phyloP scores from a whole-genome alignment of 225 moss, liverwort and hornwort species.

The Neckera pumila region DNA sequence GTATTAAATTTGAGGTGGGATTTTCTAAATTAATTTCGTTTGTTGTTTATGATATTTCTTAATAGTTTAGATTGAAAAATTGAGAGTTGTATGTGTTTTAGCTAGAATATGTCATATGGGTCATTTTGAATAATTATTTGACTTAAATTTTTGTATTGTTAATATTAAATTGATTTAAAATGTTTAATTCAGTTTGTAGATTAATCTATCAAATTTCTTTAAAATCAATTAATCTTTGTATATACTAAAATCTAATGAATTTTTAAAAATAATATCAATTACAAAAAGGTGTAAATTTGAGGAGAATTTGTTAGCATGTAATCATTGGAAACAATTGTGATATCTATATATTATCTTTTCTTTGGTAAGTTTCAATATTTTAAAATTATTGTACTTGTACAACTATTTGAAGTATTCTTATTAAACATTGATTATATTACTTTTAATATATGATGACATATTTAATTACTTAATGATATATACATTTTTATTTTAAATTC shows the following conservation, averaged over 20 bases:
- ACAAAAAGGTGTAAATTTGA: not conserved
- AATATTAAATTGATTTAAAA: not conserved
- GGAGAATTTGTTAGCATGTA: accelerated
- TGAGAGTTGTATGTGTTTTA: not conserved
- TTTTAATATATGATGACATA: not conserved
- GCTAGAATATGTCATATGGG: not conserved
- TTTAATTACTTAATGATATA: not conserved
- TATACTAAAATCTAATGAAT: not conserved
- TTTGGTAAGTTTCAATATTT: not conserved
- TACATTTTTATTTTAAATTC: too few relatives aligned
- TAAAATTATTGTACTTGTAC: not conserved
- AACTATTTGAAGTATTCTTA: not conserved
- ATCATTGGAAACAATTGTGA: not conserved
- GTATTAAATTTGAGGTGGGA: too few relatives aligned
- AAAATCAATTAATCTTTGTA: not conserved
- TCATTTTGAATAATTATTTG: not conserved
- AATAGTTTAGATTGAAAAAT: not conserved
- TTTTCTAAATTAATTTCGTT: not conserved
- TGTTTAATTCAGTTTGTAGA: not conserved
- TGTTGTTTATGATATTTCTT: not conserved
- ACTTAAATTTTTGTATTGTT: not conserved
- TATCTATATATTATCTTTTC: too few relatives aligned
- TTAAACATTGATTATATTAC: not conserved
- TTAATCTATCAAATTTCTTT: not conserved
- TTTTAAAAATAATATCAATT: too few relatives aligned